phyloP scores from a whole-genome alignment of 2,329 filamentous ascomycete genomes.

The Ophiostoma pallidulum region DNA sequence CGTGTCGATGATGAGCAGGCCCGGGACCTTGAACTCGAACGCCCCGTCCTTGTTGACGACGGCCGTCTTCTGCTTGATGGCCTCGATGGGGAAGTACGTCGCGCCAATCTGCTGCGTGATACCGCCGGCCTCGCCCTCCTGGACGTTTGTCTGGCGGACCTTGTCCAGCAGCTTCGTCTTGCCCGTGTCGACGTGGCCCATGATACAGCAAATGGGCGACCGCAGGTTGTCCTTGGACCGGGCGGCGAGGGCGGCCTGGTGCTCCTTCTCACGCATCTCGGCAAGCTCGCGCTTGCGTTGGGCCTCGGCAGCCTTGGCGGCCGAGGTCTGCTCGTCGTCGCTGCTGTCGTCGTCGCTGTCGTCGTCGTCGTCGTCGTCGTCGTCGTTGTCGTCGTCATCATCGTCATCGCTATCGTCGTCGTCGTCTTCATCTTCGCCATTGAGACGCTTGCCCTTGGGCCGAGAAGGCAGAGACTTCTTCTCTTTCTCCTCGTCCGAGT shows the following conservation, averaged over 20 bases:
- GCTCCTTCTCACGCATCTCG: conserved; percentile 77
- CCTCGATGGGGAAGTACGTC: conserved; percentile 95
- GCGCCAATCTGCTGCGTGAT: conserved; percentile 99
- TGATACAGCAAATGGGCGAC: conserved; percentile 98
- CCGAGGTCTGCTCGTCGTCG: conserved; percentile 66
- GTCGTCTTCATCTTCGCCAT: conserved; percentile 32
- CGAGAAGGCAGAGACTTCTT: conserved; percentile 14
- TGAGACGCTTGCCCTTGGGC: conserved; percentile 34
- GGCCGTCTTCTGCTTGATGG: conserved; percentile 81
- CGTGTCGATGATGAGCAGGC: conserved; percentile 93
- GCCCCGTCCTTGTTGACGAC: conserved; percentile 85
- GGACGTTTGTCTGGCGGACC: conserved; percentile 95
- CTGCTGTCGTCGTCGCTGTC: conserved; percentile 55
- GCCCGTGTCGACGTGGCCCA: conserved; percentile 98
- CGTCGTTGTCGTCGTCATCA: conserved; percentile 23
- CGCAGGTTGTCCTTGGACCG: conserved; percentile 90
- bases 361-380: conserved; percentile 22
- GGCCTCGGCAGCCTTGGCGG: conserved; percentile 60
- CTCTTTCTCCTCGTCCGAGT: conserved; percentile 60
- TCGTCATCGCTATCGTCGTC: conserved; percentile 7
- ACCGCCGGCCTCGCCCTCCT: conserved; percentile 97
- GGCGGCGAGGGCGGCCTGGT: conserved; percentile 84
- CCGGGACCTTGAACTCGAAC: conserved; percentile 96
- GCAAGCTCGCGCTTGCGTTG: conserved; percentile 81
- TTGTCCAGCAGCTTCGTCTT: conserved; percentile 99